A percentile compares a stretch with the other conserved stretches of the same genome.
These are phyloP conservation scores for Ulmus americana DNA, from an alignment of 331 rosid genomes.

Conservation along the genomic window DNA sequence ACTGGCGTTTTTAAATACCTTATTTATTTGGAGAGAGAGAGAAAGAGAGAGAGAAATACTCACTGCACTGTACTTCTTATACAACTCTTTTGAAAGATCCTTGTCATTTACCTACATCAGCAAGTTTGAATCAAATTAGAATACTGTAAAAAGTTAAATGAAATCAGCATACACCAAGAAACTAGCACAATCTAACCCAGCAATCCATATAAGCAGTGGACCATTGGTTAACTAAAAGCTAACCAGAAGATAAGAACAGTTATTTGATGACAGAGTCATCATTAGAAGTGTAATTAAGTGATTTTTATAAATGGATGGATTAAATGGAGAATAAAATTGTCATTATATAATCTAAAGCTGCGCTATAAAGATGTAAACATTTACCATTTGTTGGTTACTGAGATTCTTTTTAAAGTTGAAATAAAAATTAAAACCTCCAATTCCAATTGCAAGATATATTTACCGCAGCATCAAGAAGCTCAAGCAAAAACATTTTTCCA, in stretches of 20 bases:
- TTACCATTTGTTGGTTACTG: not conserved
- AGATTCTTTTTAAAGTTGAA: not conserved
- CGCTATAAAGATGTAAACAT: not conserved
- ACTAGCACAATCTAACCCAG: no score
- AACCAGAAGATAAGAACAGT: no score
- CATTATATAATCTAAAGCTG: not conserved
- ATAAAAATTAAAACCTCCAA: slow-evolving; percentile 16
- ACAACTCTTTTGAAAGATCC: slow-evolving; percentile 83
- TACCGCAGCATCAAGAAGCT: slow-evolving; percentile 90
- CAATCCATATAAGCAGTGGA: no score
- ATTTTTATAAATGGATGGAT: no score
- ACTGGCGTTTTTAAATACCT: not conserved
- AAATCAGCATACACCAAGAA: not conserved
- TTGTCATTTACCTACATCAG: slow-evolving; percentile 71
- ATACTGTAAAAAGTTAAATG: not conserved
- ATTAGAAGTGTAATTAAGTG: no score
- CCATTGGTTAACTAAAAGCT: not conserved
- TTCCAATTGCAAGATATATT: slow-evolving; percentile 16
- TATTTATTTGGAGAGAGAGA: not conserved
- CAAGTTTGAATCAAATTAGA: slow-evolving; percentile 21
- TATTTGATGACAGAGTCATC: no score
- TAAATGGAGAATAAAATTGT: no score
- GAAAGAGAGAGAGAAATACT: slow-evolving; percentile 30
- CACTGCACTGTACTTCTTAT: slow-evolving; percentile 89
- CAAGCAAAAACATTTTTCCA: slow-evolving; percentile 74